phyloP scores from a whole-genome alignment of 371 early-diverging fungal species.

The Rhizopus delemar region DNA sequence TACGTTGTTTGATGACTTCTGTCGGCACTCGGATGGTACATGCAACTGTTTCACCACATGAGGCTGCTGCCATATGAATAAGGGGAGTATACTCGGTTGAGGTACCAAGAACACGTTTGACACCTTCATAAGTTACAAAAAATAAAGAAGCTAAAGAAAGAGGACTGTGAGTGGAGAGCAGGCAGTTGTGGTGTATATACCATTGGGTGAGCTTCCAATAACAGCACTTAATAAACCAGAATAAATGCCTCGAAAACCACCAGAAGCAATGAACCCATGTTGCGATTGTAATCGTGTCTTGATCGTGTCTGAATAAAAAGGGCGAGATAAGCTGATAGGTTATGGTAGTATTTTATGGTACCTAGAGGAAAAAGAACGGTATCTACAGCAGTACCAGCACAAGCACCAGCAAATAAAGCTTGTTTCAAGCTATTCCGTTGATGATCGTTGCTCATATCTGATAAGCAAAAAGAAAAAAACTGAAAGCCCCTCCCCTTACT shows the following conservation, averaged over 20 bases:
- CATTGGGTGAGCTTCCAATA: conserved; percentile 91
- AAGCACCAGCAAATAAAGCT: conserved; percentile 71
- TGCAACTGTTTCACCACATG: conserved; percentile 91
- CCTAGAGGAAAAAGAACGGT: conserved; percentile 83
- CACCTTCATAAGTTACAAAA: conserved; percentile 88
- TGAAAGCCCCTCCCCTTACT: not conserved
- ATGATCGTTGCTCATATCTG: not conserved
- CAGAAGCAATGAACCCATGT: conserved; percentile 84
- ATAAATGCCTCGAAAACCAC: conserved; percentile 92
- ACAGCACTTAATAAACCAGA: conserved; percentile 90
- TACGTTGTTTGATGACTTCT: conserved; percentile 93
- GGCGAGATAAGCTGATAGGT: not conserved
- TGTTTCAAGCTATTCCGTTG: conserved; percentile 45
- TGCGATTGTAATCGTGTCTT: conserved; percentile 90
- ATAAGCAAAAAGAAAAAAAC: not conserved
- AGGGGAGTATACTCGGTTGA: conserved; percentile 56
- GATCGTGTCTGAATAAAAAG: conserved; percentile 72
- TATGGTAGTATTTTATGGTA: conserved; percentile 12
- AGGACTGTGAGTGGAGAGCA: not conserved
- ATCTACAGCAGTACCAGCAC: conserved; percentile 87
- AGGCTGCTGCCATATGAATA: conserved; percentile 88
- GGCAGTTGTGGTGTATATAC: conserved; percentile 39
- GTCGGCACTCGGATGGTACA: conserved; percentile 94
- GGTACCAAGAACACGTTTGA: conserved; percentile 59
- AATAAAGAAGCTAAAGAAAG: conserved; percentile 77